These are phyloP conservation scores for Psidium guajava DNA, from an alignment of 345 rosid genomes.

Conservation along the genomic window DNA sequence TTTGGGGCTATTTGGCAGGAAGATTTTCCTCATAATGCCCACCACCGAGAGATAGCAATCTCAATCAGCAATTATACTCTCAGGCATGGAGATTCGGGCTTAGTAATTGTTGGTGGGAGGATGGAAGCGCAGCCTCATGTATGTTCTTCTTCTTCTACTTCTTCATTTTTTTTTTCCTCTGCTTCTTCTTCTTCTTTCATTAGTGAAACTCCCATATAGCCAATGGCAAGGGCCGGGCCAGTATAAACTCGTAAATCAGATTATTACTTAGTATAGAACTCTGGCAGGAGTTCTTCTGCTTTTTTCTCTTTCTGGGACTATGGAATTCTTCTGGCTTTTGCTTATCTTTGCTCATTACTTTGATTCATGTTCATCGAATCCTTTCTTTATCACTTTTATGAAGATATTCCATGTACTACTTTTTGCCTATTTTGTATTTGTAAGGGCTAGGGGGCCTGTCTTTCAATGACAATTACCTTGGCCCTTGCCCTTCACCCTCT, in stretches of 20 bases:
- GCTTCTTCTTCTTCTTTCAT: background rate
- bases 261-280: background rate
- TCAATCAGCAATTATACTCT: constrained; percentile 79
- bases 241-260: background rate
- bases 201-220: background rate
- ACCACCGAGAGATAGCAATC: constrained; percentile 77
- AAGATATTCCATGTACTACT: background rate
- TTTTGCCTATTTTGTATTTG: background rate
- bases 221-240: background rate
- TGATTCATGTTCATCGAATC: background rate
- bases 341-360: background rate
- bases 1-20: constrained; percentile 27
- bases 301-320: background rate
- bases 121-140: constrained; percentile 94
- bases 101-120: constrained; percentile 89
- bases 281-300: background rate
- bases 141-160: constrained; percentile 12
- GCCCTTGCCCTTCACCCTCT: background rate
- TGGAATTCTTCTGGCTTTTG: background rate
- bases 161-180: background rate
- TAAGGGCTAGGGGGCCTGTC: background rate
- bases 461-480: background rate
- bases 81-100: constrained; percentile 79
- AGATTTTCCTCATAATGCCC: constrained; percentile 88
- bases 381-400: background rate